Conservation (phyloP, 441 rosid species). For the Manihot esculenta region DNA sequence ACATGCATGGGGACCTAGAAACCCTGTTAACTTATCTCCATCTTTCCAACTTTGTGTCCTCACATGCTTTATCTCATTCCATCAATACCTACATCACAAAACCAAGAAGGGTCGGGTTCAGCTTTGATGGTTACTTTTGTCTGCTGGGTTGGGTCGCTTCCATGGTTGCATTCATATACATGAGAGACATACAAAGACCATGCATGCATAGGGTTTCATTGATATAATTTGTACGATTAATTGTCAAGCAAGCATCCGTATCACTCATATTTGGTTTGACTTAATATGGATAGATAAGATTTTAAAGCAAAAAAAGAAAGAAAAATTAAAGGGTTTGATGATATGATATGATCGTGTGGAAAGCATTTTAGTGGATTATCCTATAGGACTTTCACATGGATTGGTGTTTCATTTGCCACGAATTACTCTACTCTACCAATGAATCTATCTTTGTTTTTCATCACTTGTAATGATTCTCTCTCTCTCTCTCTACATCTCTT, state of each 20-base stretch:
- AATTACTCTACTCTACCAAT: not conserved
- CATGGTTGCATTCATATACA: too few relatives aligned
- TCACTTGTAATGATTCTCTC: not conserved
- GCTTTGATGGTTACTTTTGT: slow-evolving; percentile 5
- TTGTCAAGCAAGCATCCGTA: not conserved
- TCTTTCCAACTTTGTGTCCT: slow-evolving; percentile 5
- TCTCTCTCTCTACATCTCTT: too few relatives aligned
- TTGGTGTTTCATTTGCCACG: slow-evolving; percentile 14
- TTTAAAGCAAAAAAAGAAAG: not conserved
- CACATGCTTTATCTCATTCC: slow-evolving; percentile 5
- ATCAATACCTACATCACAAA: not conserved
- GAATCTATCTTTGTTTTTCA: not conserved
- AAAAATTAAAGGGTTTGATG: too few relatives aligned
- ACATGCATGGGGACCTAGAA: slow-evolving; percentile 16
- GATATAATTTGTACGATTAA: too few relatives aligned
- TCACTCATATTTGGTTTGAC: slow-evolving; percentile 9
- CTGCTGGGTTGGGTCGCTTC: too few relatives aligned
- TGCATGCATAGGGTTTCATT: too few relatives aligned
- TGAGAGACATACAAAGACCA: too few relatives aligned
- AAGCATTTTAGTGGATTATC: slow-evolving; percentile 12
- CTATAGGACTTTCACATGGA: slow-evolving; percentile 9
- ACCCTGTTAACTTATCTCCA: slow-evolving; percentile 15
- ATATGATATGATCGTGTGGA: not conserved
- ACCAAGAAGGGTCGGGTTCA: not conserved
- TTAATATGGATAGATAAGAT: not conserved